Evolutionary conservation across 2,329 filamentous ascomycete species (phyloP).

Genomic region (Alternaria angustiovoidea): DNA sequence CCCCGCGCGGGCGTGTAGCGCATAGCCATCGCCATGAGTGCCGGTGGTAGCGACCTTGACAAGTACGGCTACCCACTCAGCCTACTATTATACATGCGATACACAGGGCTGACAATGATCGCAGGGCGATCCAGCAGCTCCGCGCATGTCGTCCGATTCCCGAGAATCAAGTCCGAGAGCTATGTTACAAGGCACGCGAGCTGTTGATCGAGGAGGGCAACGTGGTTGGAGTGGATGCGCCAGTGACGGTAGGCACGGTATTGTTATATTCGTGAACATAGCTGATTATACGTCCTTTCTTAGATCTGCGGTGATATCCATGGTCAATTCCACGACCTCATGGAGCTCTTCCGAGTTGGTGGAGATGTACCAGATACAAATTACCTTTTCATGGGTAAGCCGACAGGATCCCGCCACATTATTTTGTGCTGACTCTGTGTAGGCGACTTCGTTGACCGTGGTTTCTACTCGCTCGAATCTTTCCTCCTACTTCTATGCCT

Average conservation of each 20-base stretch:
- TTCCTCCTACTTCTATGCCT: constrained; percentile 94
- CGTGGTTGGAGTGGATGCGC: constrained; percentile 92
- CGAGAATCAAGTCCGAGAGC: constrained; percentile 91
- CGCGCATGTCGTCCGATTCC: constrained; percentile 96
- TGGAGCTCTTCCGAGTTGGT: constrained; percentile 94
- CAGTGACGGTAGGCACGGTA: constrained; percentile 75
- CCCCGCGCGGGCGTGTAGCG: constrained; percentile 26
- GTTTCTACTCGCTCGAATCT: constrained; percentile 97
- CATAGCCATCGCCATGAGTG: constrained; percentile 41
- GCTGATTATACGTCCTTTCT: constrained; percentile 4
- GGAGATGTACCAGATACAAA: constrained; percentile 95
- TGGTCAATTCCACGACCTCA: constrained; percentile 94
- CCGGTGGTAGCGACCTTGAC: constrained; percentile 88
- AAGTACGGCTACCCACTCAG: constrained; percentile 64
- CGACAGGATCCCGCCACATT: not conserved
- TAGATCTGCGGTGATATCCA: constrained; percentile 86
- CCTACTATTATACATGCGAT: constrained; percentile 13
- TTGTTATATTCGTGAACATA: not conserved
- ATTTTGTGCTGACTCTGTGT: constrained; percentile 8
- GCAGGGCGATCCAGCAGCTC: constrained; percentile 90
- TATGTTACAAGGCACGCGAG: constrained; percentile 97
- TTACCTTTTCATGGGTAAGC: constrained; percentile 92
- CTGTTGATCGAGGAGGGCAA: constrained; percentile 97
- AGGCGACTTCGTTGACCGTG: constrained; percentile 97
- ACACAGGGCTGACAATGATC: constrained; percentile 21